Evolutionary conservation across 2,329 filamentous ascomycete genomes (phyloP), one percentile per base, ranked within the genome.

Genomic region (Penicillium rolfsii): DNA sequence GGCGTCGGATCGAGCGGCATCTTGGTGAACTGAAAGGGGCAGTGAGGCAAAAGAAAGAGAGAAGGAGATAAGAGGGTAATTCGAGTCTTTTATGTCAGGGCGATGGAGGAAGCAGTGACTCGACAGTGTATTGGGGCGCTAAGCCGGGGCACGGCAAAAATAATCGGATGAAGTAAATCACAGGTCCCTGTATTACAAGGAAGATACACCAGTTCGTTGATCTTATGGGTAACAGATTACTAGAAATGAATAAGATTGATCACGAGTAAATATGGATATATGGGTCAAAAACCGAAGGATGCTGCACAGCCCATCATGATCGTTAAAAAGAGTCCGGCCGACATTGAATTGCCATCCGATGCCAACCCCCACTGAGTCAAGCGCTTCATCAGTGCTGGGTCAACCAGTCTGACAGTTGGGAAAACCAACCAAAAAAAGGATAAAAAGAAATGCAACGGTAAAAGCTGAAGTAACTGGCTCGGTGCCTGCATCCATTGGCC

Each of bases 401-500:
- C 38, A 43, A 54, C 36, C 52, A 45, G 46, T 28, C 38, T 49
- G 16, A 22, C 6, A 63, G 22, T 36, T 7, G 36, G 33, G 24
- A 28, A 12, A 38, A 48, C 49, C 22, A 46, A 40, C 9, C 3
- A 33, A 43, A 64, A 38, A 60, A 4, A 35, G 43, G 50, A n/a
- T 6, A 36, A 54, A 52, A 22, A 46, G 30, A 54, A 62, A 22
- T 22, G 19, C 19, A 56, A 57, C 22, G 52, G 58, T 49, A 14
- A 54, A 30, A 12, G 5, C 30, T 33, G 11, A 11, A 33, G 30
- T 11, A 33, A 30, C 63, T 56, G 45, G 55, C 52, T 45, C 40
- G 60, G 61, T 64, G 64, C 62, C 66, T 64, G 67, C 62, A 61
- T 64, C 63, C 54, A 64, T 67, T 61, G 64, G 61, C 61, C 57